Base-by-base conservation (phyloP, 163 green algal genomes). In the Chloromonas sp. region DNA sequence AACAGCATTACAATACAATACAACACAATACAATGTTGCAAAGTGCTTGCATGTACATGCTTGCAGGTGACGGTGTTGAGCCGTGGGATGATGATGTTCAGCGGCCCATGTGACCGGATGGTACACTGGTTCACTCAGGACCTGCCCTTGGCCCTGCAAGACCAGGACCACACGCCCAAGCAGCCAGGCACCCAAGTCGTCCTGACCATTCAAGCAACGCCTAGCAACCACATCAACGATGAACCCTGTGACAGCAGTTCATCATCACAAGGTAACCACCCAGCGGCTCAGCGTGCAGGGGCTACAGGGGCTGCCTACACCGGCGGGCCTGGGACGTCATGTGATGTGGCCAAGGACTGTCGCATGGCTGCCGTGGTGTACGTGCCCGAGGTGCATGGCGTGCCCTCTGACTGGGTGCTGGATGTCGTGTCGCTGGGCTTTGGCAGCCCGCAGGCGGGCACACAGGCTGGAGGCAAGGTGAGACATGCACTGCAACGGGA, bases 11-110 rank as follows among this genome's bases (percentile, higher is more conserved):
- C 36, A 36, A 36, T 36, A 36, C 36, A 36, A 36, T 36, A 36
- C 36, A 36, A 36, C 36, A 36, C 36, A 36, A 36, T 36, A 36
- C 36, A 36, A 36, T 36, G 36, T 36, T 36, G 36, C 36, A 36
- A 36, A 36, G 36, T 36, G 36, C 36, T 36, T 60, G 57, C 77
- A 1, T 15, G 1, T 81, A 36, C 77, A 15, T 76, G 66, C 5
- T 15, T 71, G 15, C 84, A 93, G 90, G 90, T 90, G 58, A 70
- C 89, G 58, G 82, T 94, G 80, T 83, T 94, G 86, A 89, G 84
- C 0, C 83, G 88, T 70, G 91, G 91, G 61, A 84, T 87, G 70
- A 81, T 90, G 5, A 89, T 94, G 86, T 94, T 90, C 87, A 89
- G 82, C 62, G 91, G 90, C 5, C 59, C 81, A 2, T 85, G 86